Percentiles rank a stretch among this genome's conserved stretches.
Evolutionary conservation across 768 basidiomycete genomes (phyloP).

Genomic region (Fomitopsis serialis): DNA sequence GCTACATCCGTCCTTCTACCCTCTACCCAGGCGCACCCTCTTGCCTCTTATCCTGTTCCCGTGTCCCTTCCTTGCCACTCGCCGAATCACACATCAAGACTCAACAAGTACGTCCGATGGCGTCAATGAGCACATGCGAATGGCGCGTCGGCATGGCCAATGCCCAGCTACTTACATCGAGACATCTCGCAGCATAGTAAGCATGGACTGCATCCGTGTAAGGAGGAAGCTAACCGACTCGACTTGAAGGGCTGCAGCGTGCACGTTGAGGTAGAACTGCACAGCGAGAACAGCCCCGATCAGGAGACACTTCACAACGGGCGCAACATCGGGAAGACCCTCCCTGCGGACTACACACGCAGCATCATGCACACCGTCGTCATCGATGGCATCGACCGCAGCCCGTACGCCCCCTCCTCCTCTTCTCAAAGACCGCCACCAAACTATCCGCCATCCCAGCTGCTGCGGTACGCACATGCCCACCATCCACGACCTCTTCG

Average conservation of each 20-base stretch:
- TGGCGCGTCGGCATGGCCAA: constrained; percentile 55
- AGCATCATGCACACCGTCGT: constrained; percentile 72
- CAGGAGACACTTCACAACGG: constrained; percentile 37
- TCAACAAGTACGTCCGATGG: too few relatives aligned
- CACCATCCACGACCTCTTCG: constrained; percentile 66
- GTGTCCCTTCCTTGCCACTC: too few relatives aligned
- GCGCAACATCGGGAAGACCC: constrained; percentile 48
- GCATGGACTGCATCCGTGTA: constrained; percentile 48
- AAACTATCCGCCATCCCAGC: constrained; percentile 32
- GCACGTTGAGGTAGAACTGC: constrained; percentile 66
- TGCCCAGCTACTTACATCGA: constrained; percentile 77
- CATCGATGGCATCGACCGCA: constrained; percentile 79
- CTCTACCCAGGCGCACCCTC: too few relatives aligned
- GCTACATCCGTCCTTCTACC: too few relatives aligned
- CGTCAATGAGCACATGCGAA: too few relatives aligned
- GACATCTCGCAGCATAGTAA: constrained; percentile 63
- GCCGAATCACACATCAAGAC: too few relatives aligned
- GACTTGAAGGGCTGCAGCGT: constrained; percentile 67
- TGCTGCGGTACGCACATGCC: constrained; percentile 86
- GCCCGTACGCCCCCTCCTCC: constrained; percentile 50
- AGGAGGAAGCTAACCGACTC: constrained; percentile 53
- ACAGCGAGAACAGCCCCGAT: constrained; percentile 26
- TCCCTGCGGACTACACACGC: constrained; percentile 74
- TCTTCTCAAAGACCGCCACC: constrained; percentile 7
- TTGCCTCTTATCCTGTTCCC: too few relatives aligned